Evolutionary conservation across 2,329 filamentous ascomycete genomes (phyloP).

Genomic region (Curvularia spicifera): DNA sequence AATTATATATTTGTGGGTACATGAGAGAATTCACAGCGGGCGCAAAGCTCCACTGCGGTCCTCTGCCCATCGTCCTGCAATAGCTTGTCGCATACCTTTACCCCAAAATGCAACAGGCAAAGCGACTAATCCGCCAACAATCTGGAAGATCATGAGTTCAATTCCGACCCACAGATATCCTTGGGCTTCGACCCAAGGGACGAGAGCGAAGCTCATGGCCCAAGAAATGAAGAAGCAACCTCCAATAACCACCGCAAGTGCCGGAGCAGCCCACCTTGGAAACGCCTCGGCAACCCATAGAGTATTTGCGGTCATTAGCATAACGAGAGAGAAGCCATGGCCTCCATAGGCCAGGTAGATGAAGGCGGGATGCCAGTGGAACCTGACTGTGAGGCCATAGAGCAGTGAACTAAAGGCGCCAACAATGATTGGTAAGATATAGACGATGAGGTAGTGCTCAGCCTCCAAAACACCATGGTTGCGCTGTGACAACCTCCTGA

Average conservation of each 20-base stretch:
- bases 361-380: slow-evolving; percentile 18
- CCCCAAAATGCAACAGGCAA: slow-evolving; percentile 44
- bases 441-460: slow-evolving; percentile 41
- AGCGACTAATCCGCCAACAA: slow-evolving; percentile 34
- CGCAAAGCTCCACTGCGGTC: slow-evolving; percentile 38
- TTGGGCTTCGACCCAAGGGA: slow-evolving; percentile 35
- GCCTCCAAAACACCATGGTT: slow-evolving; percentile 41
- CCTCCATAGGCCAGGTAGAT: slow-evolving; percentile 40
- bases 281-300: slow-evolving; percentile 45
- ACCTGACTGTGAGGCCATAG: slow-evolving; percentile 34
- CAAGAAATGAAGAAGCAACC: slow-evolving; percentile 34
- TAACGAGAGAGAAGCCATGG: slow-evolving; percentile 37
- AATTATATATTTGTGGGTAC: not conserved
- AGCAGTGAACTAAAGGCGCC: slow-evolving; percentile 32
- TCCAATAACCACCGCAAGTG: slow-evolving; percentile 34
- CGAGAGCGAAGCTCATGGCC: slow-evolving; percentile 30
- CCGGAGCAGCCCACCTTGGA: slow-evolving; percentile 43
- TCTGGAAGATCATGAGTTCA: slow-evolving; percentile 47
- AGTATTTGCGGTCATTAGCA: slow-evolving; percentile 34
- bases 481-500: slow-evolving; percentile 29
- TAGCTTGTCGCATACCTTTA: slow-evolving; percentile 36
- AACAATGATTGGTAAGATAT: slow-evolving; percentile 35
- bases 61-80: slow-evolving; percentile 37
- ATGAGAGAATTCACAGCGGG: slow-evolving; percentile 18
- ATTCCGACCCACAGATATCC: slow-evolving; percentile 40